Evolutionary conservation across 345 rosid genomes (phyloP).

Genomic region (Carallia brachiata): DNA sequence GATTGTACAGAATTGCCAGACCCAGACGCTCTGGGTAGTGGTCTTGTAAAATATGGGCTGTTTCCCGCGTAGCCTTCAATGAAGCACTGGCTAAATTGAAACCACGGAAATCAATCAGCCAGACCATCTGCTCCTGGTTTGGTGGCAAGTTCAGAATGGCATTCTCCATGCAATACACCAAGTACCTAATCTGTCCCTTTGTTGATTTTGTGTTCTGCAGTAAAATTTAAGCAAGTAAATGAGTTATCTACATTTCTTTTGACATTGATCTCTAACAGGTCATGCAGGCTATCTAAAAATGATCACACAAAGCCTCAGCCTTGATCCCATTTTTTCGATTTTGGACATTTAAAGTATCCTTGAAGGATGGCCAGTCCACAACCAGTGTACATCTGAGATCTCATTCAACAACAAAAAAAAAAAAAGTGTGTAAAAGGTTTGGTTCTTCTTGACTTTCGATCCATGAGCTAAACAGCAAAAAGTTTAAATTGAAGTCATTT

Average conservation of each 20-base stretch:
- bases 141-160: constrained; percentile 73
- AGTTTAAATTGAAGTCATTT: too few relatives aligned
- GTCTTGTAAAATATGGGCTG: constrained; percentile 80
- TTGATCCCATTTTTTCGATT: too few relatives aligned
- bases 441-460: too few relatives aligned
- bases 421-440: too few relatives aligned
- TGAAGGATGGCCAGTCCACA: too few relatives aligned
- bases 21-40: constrained; percentile 89
- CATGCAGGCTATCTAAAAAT: not conserved
- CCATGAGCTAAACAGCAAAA: too few relatives aligned
- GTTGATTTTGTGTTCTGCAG: constrained; percentile 86
- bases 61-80: constrained; percentile 73
- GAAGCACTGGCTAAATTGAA: constrained; percentile 73
- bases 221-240: constrained; percentile 23
- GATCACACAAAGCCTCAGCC: not conserved
- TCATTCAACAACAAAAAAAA: too few relatives aligned
- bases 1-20: constrained; percentile 72
- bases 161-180: constrained; percentile 98
- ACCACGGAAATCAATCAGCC: constrained; percentile 85
- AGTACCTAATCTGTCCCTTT: constrained; percentile 76
- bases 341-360: too few relatives aligned
- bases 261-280: not conserved
- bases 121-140: constrained; percentile 80
- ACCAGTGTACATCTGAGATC: too few relatives aligned
- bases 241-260: not conserved